Conservation (phyloP, 495 filamentous ascomycete genomes). For the Tuber magnatum region DNA sequence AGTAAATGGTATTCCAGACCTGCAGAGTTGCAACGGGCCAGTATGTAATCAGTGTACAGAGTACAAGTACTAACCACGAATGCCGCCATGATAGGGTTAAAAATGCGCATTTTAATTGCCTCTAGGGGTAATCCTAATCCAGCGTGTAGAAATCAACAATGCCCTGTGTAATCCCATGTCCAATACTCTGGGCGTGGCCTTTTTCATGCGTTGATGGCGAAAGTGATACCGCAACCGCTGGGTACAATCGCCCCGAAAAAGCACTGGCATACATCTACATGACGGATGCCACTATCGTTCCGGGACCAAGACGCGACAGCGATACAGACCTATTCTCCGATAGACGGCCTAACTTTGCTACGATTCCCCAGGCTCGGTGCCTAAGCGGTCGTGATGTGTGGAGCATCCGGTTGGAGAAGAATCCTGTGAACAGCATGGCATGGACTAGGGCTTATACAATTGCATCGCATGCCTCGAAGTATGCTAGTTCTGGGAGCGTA, state of each 20-base stretch:
- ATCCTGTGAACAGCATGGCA: background rate
- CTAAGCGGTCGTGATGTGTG: background rate
- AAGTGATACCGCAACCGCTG: background rate
- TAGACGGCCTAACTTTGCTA: background rate
- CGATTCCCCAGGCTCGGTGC: background rate
- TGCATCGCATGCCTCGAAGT: background rate
- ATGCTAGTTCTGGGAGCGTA: background rate
- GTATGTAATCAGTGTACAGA: background rate
- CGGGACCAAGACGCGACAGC: background rate
- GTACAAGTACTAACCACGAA: background rate
- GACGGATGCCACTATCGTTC: background rate
- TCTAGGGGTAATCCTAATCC: background rate
- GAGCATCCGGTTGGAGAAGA: background rate
- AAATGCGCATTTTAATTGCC: background rate
- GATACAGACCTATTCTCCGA: background rate
- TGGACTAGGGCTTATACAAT: background rate
- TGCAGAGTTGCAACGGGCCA: background rate
- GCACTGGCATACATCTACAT: background rate
- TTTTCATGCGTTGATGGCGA: background rate
- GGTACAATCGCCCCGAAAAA: background rate
- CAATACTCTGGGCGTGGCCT: background rate
- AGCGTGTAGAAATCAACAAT: background rate
- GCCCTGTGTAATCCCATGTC: background rate
- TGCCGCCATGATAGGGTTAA: background rate
- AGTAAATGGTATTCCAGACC: background rate